These are phyloP conservation scores for Yamadazyma atlantica DNA, from an alignment of 1,139 yeast genomes.

Conservation along the genomic window DNA sequence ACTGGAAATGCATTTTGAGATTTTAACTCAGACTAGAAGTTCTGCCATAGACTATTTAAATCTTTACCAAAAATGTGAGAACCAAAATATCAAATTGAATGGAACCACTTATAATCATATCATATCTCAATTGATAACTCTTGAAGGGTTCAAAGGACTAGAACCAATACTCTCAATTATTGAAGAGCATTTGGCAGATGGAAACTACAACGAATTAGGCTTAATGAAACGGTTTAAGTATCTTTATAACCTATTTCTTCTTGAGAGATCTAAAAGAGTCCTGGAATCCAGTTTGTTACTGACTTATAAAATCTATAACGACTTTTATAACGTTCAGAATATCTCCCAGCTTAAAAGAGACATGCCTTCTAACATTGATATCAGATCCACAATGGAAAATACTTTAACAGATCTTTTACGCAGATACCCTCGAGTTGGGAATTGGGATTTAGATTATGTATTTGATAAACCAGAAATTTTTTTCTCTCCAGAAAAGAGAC, in stretches of 20 bases:
- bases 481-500: slow-evolving; percentile 12
- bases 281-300: slow-evolving; percentile 11
- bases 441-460: slow-evolving; percentile 7
- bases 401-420: slow-evolving; percentile 1
- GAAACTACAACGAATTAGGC: slow-evolving; percentile 30
- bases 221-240: slow-evolving; percentile 21
- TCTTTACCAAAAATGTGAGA: slow-evolving; percentile 9
- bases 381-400: slow-evolving; percentile 4
- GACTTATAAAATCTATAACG: slow-evolving; percentile 25
- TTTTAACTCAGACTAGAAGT: slow-evolving; percentile 9
- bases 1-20: slow-evolving; percentile 17
- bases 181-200: slow-evolving; percentile 31
- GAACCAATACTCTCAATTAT: slow-evolving; percentile 17
- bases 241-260: slow-evolving; percentile 23
- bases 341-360: slow-evolving; percentile 11
- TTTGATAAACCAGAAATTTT: slow-evolving; percentile 13
- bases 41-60: slow-evolving; percentile 12
- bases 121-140: slow-evolving; percentile 16
- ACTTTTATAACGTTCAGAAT: slow-evolving; percentile 25
- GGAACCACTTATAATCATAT: slow-evolving; percentile 22
- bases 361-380: slow-evolving; percentile 2
- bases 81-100: slow-evolving; percentile 15
- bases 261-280: slow-evolving; percentile 7
- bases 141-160: slow-evolving; percentile 13
- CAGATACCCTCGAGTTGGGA: slow-evolving; percentile 7